Conservation (phyloP, 202 grass and related monocot genomes). For the Saccharum hybrid region DNA sequence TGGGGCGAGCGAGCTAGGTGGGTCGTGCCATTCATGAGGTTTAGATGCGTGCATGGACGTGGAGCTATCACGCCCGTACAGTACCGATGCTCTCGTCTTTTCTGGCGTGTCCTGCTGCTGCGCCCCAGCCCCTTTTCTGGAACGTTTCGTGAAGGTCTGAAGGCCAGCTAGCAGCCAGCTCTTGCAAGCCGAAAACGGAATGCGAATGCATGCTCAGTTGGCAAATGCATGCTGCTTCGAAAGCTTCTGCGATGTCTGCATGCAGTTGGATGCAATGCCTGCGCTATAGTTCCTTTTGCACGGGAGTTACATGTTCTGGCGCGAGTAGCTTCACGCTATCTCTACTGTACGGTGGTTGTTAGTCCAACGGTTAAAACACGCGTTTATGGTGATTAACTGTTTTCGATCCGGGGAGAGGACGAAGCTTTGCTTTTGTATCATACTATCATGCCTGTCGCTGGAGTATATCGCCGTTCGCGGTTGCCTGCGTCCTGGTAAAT, state of each 20-base stretch:
- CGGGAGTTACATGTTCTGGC: not conserved
- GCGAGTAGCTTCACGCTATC: not conserved
- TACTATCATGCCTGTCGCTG: not conserved
- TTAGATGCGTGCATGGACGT: not conserved
- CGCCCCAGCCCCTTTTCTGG: too few relatives aligned
- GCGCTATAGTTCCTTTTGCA: not conserved
- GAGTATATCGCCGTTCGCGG: not conserved
- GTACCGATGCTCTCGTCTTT: not conserved
- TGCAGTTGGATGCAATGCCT: not conserved
- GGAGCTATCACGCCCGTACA: not conserved
- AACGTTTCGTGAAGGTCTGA: not conserved
- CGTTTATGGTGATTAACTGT: not conserved
- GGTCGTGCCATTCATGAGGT: slow-evolving; percentile 3
- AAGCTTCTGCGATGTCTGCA: not conserved
- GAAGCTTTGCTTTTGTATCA: not conserved
- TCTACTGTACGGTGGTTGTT: not conserved
- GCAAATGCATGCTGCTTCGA: not conserved
- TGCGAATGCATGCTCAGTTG: not conserved
- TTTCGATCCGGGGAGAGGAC: not conserved
- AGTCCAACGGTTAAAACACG: not conserved
- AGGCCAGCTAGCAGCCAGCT: not conserved
- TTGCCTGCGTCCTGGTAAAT: not conserved
- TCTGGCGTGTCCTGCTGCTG: not conserved
- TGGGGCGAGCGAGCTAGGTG: not conserved
- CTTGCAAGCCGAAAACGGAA: not conserved